Evolutionary conservation across 371 early-diverging fungal species (phyloP), one percentile per base, ranked within the genome.

Genomic region (Mortierella sp.): DNA sequence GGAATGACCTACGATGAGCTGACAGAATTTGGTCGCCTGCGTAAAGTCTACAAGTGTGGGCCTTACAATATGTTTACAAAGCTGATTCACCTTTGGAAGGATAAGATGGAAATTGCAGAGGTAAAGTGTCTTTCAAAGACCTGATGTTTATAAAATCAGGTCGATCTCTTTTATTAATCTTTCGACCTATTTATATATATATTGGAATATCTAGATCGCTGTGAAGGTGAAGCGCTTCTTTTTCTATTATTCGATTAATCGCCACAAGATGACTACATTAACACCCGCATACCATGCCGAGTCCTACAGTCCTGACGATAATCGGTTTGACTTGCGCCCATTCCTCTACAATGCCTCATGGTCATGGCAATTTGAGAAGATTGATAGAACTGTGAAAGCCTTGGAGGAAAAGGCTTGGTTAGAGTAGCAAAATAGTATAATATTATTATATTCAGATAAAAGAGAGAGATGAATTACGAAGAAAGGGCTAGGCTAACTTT

Each of bases 221-320:
- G 86, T 83, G 43, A 96, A 97, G 73, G 98, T 99, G 61, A 98
- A 97, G 84, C 89, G 90, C 7, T 98, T 99, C 85, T 98, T 97
- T 85, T 94, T 91, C 71, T 99, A 90, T 84, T 98, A 98, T 77
- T 89, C 97, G 8, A 96, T 98, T 72, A 99, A 99, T 86, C 90
- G 99, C 40, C 99, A 99, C 89, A 99, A 99, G 85, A 90, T 98
- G 88, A 98, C 99, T 8, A 95, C 97, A 0, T 72, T 99, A 22
- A 98, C 99, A 4, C 99, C 99, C 1, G 88, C 96, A 0, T 98
- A 98, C 85, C 99, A 99, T 70, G 97, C 97, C 40, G 96, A 97
- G 68, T 89, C 93, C 0, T 98, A 98, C 82, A 94, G 94, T 37
- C 96, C 98, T 0, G 99, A 98, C 74, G 98, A 98, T 75, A 98